Evolutionary conservation across 1,139 yeast genomes (phyloP).

Genomic region (Zygosaccharomyces sapae): DNA sequence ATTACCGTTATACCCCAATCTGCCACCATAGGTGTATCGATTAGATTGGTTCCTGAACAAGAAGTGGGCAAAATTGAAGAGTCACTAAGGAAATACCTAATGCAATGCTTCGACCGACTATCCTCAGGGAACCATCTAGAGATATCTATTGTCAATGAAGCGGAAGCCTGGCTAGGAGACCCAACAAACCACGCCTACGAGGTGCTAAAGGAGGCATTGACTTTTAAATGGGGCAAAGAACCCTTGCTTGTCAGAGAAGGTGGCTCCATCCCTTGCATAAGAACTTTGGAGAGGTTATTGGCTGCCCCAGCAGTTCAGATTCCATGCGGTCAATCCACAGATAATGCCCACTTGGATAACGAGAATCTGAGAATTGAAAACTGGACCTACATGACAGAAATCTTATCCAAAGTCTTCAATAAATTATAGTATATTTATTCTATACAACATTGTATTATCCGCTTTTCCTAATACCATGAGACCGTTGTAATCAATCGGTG

Average conservation of each 20-base stretch:
- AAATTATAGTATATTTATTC: constrained; percentile 30
- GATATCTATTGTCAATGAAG: constrained; percentile 68
- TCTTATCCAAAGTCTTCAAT: constrained; percentile 53
- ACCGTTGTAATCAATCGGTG: neutral
- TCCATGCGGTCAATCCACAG: constrained; percentile 95
- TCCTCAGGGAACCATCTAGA: constrained; percentile 57
- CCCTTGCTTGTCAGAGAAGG: constrained; percentile 93
- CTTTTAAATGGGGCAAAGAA: constrained; percentile 57
- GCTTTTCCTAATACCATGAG: neutral
- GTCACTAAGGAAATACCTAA: constrained; percentile 46
- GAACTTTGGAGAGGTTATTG: constrained; percentile 77
- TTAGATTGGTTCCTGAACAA: constrained; percentile 89
- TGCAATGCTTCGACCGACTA: constrained; percentile 44
- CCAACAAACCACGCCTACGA: constrained; percentile 69
- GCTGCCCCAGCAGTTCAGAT: constrained; percentile 89
- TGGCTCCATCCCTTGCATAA: constrained; percentile 88
- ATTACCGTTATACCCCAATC: constrained; percentile 83
- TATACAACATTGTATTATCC: neutral
- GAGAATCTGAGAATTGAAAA: constrained; percentile 79
- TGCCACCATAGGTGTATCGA: constrained; percentile 71
- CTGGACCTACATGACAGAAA: constrained; percentile 65
- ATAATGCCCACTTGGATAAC: constrained; percentile 87
- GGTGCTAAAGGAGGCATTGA: constrained; percentile 56
- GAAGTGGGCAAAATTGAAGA: constrained; percentile 55
- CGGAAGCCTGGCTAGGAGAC: constrained; percentile 96